phyloP scores from a whole-genome alignment of 1,284 basidiomycete species.

The Ceratobasidium theobromae region DNA sequence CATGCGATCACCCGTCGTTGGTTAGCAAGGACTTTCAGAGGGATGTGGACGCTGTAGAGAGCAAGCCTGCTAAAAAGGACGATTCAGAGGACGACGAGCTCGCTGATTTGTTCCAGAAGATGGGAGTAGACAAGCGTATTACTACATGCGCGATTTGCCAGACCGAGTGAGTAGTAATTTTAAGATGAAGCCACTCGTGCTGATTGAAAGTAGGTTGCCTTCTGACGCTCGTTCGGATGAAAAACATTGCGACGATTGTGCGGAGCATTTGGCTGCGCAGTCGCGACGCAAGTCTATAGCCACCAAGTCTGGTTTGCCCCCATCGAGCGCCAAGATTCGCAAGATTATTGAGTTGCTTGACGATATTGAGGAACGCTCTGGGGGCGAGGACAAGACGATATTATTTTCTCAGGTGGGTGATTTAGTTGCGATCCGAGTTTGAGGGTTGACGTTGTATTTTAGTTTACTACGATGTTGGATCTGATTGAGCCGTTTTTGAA shows the following conservation, averaged over 20 bases:
- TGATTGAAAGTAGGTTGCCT: neutral
- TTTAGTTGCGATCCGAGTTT: neutral
- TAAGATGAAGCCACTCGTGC: neutral
- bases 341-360: conserved; percentile 75
- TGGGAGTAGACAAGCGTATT: conserved; percentile 57
- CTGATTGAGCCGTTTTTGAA: conserved; percentile 81
- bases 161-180: conserved; percentile 53
- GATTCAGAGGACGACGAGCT: conserved; percentile 73
- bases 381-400: conserved; percentile 78
- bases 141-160: conserved; percentile 78
- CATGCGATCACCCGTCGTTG: conserved; percentile 85
- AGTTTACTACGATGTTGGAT: conserved; percentile 91
- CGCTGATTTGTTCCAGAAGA: conserved; percentile 68
- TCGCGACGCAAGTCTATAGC: conserved; percentile 44
- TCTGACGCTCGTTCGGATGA: conserved; percentile 35
- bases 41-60: conserved; percentile 74
- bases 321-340: conserved; percentile 84
- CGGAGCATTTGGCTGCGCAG: conserved; percentile 49
- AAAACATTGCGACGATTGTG: conserved; percentile 62
- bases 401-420: conserved; percentile 59
- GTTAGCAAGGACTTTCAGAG: conserved; percentile 72
- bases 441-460: neutral
- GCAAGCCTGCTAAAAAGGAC: conserved; percentile 53
- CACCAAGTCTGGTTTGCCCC: conserved; percentile 48
- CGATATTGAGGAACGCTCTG: conserved; percentile 64